Conservation (phyloP, 768 basidiomycete genomes). For the Kondoa malvinella region DNA sequence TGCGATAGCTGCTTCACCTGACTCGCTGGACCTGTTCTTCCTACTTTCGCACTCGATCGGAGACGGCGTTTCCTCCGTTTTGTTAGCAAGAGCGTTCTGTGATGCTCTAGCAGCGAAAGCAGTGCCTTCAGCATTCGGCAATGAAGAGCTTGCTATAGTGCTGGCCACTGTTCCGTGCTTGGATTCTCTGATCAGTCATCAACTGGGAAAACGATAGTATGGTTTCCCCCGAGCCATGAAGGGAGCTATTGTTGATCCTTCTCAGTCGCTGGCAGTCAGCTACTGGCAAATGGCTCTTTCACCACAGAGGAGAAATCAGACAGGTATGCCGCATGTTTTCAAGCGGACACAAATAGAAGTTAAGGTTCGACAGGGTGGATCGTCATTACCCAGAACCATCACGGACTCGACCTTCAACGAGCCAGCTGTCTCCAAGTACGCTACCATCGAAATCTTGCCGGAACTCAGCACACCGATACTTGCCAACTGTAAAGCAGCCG, state of each 20-base stretch:
- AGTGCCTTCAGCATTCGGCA: background rate
- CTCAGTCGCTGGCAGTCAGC: background rate
- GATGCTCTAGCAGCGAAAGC: background rate
- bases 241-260: too few relatives aligned
- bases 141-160: background rate
- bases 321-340: background rate
- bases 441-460: background rate
- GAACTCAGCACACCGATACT: background rate
- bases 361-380: background rate
- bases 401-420: background rate
- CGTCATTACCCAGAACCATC: background rate
- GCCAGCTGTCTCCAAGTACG: background rate
- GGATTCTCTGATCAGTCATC: background rate
- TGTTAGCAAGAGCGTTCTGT: background rate
- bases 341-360: background rate
- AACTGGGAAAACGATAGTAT: background rate
- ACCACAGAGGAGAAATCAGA: background rate
- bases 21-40: background rate
- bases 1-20: background rate
- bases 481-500: background rate
- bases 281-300: background rate
- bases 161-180: background rate
- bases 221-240: too few relatives aligned
- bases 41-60: background rate
- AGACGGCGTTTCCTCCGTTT: background rate